These are phyloP conservation scores for Fusarium brevicatenulatum DNA, from an alignment of 2,329 filamentous ascomycete species.

Conservation along the genomic window DNA sequence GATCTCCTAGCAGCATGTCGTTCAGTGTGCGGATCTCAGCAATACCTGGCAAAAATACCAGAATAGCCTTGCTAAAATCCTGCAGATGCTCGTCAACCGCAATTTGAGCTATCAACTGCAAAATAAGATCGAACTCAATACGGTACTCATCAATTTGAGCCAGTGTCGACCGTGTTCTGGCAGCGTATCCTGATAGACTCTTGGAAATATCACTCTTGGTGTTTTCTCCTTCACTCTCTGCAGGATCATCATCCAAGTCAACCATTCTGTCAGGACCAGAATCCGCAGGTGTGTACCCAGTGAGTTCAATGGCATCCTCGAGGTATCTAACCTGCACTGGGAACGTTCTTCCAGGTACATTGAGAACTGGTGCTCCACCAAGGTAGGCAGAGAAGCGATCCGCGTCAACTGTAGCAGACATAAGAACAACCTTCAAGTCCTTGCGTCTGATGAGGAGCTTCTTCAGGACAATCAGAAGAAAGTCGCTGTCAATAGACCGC, in stretches of 20 bases:
- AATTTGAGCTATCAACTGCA: slow-evolving; percentile 80
- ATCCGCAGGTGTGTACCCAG: slow-evolving; percentile 71
- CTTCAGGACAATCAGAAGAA: slow-evolving; percentile 90
- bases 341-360: slow-evolving; percentile 92
- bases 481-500: slow-evolving; percentile 95
- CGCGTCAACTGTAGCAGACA: slow-evolving; percentile 97
- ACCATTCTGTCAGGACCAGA: slow-evolving; percentile 62
- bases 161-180: slow-evolving; percentile 78
- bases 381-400: slow-evolving; percentile 91
- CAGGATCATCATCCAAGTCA: slow-evolving; percentile 71
- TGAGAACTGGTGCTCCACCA: slow-evolving; percentile 84
- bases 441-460: slow-evolving; percentile 80
- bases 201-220: slow-evolving; percentile 68
- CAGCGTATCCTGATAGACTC: slow-evolving; percentile 77
- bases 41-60: slow-evolving; percentile 96
- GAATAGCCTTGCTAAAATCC: slow-evolving; percentile 85
- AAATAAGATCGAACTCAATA: slow-evolving; percentile 88
- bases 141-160: slow-evolving; percentile 87
- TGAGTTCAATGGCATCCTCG: slow-evolving; percentile 91
- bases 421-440: slow-evolving; percentile 91
- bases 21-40: slow-evolving; percentile 91
- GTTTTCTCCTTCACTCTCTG: slow-evolving; percentile 62
- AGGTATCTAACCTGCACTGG: slow-evolving; percentile 89
- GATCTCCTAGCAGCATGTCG: slow-evolving; percentile 82
- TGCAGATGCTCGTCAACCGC: slow-evolving; percentile 73